A percentile compares a stretch with the other conserved stretches of the same genome.
Conservation (phyloP, 1,284 basidiomycete species). For the Trametes hirsuta region DNA sequence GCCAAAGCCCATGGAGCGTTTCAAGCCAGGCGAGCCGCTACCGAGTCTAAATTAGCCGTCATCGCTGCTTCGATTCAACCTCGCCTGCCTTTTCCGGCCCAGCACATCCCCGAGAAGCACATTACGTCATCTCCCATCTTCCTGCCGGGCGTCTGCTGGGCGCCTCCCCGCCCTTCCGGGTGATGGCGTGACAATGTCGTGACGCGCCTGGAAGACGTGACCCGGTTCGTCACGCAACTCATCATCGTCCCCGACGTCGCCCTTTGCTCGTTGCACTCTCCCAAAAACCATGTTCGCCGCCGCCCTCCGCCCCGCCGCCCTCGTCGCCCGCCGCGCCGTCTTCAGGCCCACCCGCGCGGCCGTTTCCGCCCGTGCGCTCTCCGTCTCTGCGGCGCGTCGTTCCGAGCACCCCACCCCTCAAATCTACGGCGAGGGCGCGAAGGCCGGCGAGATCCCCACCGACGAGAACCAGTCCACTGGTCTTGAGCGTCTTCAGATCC, state of each 20-base stretch:
- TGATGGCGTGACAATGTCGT: constrained; percentile 9
- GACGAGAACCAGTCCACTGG: constrained; percentile 94
- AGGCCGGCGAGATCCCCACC: constrained; percentile 79
- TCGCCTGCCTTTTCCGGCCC: constrained; percentile 18
- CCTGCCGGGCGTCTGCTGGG: not conserved
- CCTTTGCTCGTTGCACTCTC: constrained; percentile 18
- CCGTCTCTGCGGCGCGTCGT: constrained; percentile 52
- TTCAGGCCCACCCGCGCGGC: constrained; percentile 30
- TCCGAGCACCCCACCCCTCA: constrained; percentile 66
- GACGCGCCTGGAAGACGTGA: constrained; percentile 5
- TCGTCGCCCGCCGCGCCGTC: constrained; percentile 38
- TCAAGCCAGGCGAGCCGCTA: constrained; percentile 4
- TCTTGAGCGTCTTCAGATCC: constrained; percentile 92
- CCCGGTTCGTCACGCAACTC: constrained; percentile 19
- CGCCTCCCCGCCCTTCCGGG: not conserved
- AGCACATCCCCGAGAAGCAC: constrained; percentile 5
- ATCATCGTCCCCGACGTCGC: constrained; percentile 18
- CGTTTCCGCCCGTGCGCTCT: constrained; percentile 53
- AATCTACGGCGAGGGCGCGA: constrained; percentile 75
- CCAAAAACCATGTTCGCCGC: constrained; percentile 46
- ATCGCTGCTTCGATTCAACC: constrained; percentile 24
- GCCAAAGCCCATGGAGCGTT: not conserved
- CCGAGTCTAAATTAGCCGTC: constrained; percentile 8
- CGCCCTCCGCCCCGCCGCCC: constrained; percentile 44
- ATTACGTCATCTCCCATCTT: constrained; percentile 16